A percentile compares a stretch with the other conserved stretches of the same genome.
phyloP scores from a whole-genome alignment of 23 red algal species.

The Gracilaria domingensis region DNA sequence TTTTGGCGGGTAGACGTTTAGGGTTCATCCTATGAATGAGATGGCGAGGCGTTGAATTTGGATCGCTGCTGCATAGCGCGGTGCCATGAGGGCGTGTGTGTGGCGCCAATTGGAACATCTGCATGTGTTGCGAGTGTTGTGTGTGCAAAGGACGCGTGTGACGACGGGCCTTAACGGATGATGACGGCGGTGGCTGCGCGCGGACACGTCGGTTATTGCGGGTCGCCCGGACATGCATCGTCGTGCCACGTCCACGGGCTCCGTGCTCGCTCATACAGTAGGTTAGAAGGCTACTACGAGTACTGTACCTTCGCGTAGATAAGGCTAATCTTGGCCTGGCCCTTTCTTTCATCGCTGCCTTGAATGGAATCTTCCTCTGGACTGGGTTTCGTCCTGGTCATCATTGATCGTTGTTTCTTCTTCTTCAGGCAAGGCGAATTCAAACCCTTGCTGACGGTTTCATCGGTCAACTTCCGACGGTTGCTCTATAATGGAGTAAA shows the following conservation, averaged over 20 bases:
- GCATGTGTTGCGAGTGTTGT: too few relatives aligned
- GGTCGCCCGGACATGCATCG: too few relatives aligned
- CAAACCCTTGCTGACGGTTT: not conserved
- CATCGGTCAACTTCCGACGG: too few relatives aligned
- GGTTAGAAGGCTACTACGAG: too few relatives aligned
- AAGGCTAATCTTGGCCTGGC: not conserved
- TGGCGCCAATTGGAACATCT: not conserved
- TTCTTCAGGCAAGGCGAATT: not conserved
- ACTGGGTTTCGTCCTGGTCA: not conserved
- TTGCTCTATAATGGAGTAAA: too few relatives aligned
- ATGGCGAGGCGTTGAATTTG: not conserved
- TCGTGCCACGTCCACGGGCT: not conserved
- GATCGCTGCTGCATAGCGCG: not conserved
- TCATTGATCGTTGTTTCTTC: not conserved
- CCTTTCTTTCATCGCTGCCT: not conserved
- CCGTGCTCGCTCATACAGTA: not conserved
- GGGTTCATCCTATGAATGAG: not conserved
- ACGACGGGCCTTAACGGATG: too few relatives aligned
- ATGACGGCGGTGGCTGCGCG: too few relatives aligned
- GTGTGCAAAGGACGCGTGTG: too few relatives aligned
- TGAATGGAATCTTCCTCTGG: not conserved
- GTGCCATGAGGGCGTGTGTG: not conserved
- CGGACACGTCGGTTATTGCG: too few relatives aligned
- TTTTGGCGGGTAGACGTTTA: not conserved
- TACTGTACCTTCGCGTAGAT: too few relatives aligned